A percentile compares a stretch with the other conserved stretches of the same genome.
phyloP scores from a whole-genome alignment of 179 eudicot species.

The Beta macrorhiza region DNA sequence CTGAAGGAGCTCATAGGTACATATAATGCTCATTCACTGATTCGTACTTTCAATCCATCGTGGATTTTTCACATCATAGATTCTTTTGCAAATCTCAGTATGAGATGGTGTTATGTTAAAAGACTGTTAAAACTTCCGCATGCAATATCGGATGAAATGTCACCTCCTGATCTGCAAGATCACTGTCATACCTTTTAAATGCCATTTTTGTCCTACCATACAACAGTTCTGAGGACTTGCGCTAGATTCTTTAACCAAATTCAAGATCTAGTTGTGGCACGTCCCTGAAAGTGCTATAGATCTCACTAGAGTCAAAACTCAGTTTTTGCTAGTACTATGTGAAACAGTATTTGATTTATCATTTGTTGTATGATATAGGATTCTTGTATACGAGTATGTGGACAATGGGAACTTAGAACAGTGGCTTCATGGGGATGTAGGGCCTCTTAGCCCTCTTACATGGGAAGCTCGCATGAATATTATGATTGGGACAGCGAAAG shows the following conservation, averaged over 20 bases:
- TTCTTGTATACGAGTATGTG: constrained; percentile 71
- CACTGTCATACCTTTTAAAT: no score
- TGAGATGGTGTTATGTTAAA: no score
- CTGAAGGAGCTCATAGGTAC: constrained; percentile 42
- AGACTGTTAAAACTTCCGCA: no score
- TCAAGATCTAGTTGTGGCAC: neutral
- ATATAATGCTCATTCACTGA: neutral
- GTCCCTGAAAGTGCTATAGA: neutral
- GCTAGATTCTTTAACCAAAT: neutral
- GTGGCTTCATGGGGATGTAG: constrained; percentile 77
- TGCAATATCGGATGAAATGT: no score
- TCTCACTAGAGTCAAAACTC: neutral
- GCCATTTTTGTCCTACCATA: no score
- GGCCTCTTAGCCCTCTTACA: constrained; percentile 65
- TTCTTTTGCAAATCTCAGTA: no score
- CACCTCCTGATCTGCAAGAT: no score
- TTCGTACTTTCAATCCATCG: neutral
- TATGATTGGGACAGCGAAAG: constrained; percentile 62
- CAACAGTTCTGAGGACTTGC: no score
- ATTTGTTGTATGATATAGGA: constrained; percentile 30
- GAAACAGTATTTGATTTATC: neutral
- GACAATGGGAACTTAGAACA: constrained; percentile 73
- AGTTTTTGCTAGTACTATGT: neutral
- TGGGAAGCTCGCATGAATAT: constrained; percentile 67
- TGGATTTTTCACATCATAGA: neutral